Evolutionary conservation across 2,329 filamentous ascomycete genomes (phyloP), one percentile per base, ranked within the genome.

Genomic region (Pseudogymnoascus sp.): DNA sequence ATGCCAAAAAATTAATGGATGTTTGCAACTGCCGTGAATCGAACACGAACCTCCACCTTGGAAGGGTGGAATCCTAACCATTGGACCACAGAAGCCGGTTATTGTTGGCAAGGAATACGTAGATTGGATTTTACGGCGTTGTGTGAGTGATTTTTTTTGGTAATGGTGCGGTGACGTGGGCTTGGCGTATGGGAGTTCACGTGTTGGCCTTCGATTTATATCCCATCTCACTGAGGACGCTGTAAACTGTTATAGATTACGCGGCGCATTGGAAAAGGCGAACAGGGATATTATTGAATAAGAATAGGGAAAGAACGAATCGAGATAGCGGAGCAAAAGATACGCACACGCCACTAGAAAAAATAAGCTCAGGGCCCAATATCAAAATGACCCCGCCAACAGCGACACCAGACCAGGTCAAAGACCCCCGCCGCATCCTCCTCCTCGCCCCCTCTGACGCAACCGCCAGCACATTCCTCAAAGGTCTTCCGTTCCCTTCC

Each of bases 351-450:
- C 25, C 16, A 34, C 28, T 13, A 4, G 5, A 57, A 34, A 34
- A 19, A 19, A 34, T 19, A 57, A 31, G n/a, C 10, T 7, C 16
- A 1, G n/a, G 31, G n/a, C 28, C 4, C 51, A 57, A 19, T 57
- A 57, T 57, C 51, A 21, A 57, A 8, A 57, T 57, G 51, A 57
- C 51, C 51, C 28, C 28, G 51, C n/a, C 51, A 57, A 54, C 7
- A 31, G 16, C 23, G 14, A 13, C 25, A 34, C 51, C 51, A 11
- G 28, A 19, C 4, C 6, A 34, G 51, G 16, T 85, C 23, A 69
- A 76, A 37, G 81, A 84, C 69, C 81, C 84, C 10, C 78, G 83
- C 61, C 78, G 85, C 28, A 82, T 87, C 63, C 75, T 88, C 37
- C 84, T 84, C 14, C 80, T 88, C 4, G 69, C 71, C 54, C 67